Conservation (phyloP, 805 yeast species). For the Candida ovalis region DNA sequence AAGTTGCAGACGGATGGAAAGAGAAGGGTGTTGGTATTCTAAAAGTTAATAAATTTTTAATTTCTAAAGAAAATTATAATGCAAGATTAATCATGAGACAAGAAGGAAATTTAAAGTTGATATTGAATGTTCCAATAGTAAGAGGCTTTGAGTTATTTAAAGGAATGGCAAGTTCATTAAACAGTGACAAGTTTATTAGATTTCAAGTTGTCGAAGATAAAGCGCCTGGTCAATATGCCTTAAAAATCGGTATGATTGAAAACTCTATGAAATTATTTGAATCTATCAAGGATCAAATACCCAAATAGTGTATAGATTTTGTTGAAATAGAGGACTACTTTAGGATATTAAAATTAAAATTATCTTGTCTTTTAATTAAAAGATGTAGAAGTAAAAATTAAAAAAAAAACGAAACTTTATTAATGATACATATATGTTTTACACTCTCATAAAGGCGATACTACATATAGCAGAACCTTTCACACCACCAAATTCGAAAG, state of each 20-base stretch:
- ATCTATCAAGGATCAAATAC: constrained; percentile 37
- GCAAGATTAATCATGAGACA: constrained; percentile 87
- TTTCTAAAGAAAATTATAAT: constrained; percentile 32
- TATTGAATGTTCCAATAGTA: constrained; percentile 69
- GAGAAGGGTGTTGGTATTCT: constrained; percentile 89
- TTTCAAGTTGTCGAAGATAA: constrained; percentile 61
- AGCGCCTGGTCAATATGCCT: constrained; percentile 77
- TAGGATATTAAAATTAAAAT: neutral
- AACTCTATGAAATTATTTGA: constrained; percentile 57
- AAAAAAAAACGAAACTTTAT: too few species aligned
- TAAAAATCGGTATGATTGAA: constrained; percentile 64
- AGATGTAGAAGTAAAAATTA: too few species aligned
- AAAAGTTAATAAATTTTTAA: constrained; percentile 57
- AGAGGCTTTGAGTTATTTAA: constrained; percentile 58
- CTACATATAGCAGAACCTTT: constrained; percentile 87
- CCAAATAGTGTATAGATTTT: constrained; percentile 9
- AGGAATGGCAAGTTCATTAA: constrained; percentile 84
- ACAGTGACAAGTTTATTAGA: constrained; percentile 80
- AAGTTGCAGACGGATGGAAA: constrained; percentile 81
- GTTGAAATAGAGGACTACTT: constrained; percentile 1
- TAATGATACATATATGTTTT: constrained; percentile 1
- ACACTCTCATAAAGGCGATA: constrained; percentile 61
- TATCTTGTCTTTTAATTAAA: neutral
- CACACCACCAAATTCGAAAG: constrained; percentile 84
- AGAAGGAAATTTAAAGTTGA: constrained; percentile 77